Conservation (phyloP, 1,284 basidiomycete genomes). For the Ustilago shanxiensis region DNA sequence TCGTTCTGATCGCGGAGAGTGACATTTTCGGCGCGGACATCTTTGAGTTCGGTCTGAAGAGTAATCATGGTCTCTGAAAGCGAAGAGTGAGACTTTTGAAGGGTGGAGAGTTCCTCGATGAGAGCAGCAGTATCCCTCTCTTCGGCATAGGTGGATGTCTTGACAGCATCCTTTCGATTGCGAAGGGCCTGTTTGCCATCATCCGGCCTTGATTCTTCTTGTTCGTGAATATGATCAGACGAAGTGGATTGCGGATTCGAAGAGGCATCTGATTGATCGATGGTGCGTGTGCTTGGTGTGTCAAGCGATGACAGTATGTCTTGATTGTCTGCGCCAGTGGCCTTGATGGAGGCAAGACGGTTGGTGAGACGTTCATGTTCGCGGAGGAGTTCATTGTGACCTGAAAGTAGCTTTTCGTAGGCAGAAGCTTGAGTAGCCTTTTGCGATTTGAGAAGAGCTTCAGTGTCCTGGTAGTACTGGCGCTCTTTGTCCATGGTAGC, state of each 20-base stretch:
- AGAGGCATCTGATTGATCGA: background rate
- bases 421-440: conserved; percentile 46
- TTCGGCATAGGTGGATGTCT: conserved; percentile 28
- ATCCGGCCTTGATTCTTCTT: background rate
- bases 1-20: conserved; percentile 59
- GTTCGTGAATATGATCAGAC: background rate
- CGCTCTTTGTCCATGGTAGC: conserved; percentile 63
- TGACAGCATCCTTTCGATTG: background rate
- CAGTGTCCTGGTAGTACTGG: conserved; percentile 60
- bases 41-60: conserved; percentile 54
- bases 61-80: conserved; percentile 49
- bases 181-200: background rate
- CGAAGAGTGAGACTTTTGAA: conserved; percentile 49
- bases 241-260: background rate
- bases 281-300: background rate
- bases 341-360: conserved; percentile 43
- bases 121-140: conserved; percentile 33
- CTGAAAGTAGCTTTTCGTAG: conserved; percentile 52
- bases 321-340: background rate
- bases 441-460: conserved; percentile 55
- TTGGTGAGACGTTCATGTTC: conserved; percentile 57
- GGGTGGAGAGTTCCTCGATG: conserved; percentile 37
- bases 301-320: conserved; percentile 6
- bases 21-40: conserved; percentile 47
- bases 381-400: conserved; percentile 50